Conservation (phyloP, 2,329 filamentous ascomycete genomes). For the Penicillium sp. region DNA sequence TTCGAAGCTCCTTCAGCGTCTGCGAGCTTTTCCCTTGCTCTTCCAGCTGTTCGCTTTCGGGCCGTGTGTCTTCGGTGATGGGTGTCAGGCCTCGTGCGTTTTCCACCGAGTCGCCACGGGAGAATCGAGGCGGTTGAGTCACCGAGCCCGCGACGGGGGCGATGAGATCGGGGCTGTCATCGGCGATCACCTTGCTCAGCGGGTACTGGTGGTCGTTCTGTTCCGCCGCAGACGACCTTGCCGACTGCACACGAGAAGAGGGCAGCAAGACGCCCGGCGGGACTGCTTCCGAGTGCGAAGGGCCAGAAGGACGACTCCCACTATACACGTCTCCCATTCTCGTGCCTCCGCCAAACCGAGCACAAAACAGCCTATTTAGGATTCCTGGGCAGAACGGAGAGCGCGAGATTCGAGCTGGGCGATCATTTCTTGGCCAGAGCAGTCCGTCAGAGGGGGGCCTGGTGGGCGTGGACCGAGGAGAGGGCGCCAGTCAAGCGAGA, state of each 20-base stretch:
- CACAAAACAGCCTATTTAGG: slow-evolving; percentile 24
- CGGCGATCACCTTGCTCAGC: slow-evolving; percentile 9
- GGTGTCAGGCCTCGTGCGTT: slow-evolving; percentile 14
- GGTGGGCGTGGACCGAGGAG: slow-evolving; percentile 1
- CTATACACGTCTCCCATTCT: slow-evolving; percentile 33
- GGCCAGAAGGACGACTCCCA: slow-evolving; percentile 36
- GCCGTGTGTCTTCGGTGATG: slow-evolving; percentile 19
- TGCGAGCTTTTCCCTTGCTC: slow-evolving; percentile 31
- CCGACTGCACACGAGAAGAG: slow-evolving; percentile 21
- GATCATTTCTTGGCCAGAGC: slow-evolving; percentile 32
- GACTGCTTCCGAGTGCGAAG: slow-evolving; percentile 35
- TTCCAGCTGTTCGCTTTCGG: slow-evolving; percentile 19
- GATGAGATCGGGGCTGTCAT: slow-evolving; percentile 6
- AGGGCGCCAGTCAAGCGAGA: slow-evolving; percentile 2
- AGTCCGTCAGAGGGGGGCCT: slow-evolving; percentile 14
- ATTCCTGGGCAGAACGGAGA: slow-evolving; percentile 29
- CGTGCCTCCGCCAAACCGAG: slow-evolving; percentile 25
- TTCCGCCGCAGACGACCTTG: slow-evolving; percentile 18
- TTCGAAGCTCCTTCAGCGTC: slow-evolving; percentile 37
- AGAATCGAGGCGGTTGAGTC: slow-evolving; percentile 12
- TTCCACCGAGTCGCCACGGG: slow-evolving; percentile 19
- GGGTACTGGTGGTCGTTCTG: slow-evolving; percentile 15
- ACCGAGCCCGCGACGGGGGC: slow-evolving; percentile 7
- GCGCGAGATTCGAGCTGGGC: slow-evolving; percentile 24
- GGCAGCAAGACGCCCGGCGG: slow-evolving; percentile 26